Evolutionary conservation across 179 eudicot species (phyloP), one percentile per base, ranked within the genome.

Genomic region (Pouteria campechiana): DNA sequence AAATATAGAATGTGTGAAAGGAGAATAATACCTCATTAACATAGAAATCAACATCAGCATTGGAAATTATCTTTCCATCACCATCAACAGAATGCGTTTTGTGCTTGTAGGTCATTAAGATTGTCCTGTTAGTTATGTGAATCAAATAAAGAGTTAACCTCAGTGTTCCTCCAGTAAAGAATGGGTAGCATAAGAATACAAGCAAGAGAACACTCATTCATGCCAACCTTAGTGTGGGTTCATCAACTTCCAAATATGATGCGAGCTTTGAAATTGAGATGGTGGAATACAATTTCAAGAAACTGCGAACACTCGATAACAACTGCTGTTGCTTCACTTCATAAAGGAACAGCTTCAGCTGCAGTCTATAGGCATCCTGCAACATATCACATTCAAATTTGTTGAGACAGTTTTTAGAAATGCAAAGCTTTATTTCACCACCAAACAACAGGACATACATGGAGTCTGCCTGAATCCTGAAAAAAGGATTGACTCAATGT

Each of bases 291-390:
- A 81, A 93, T 67, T 85, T 90, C 69, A 90, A 66, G 55, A 74
- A 90, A 44, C 87, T 79, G 42, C 95, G 74, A 25, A 81, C 79
- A 43, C 95, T 78, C 13, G 81, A 76, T 29, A 90, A 55, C 39
- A 76, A 64, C 33, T 86, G 98, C 17, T 90, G 98, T 51, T 85
- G 98, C 69, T 76, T 90, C 55, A 90, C 95, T 72, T 86, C 98
- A 60, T 90, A 81, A 18, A 90, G 76, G 59, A 90, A 90, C 41
- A 90, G 64, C 81, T 90, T 90, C 79, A 90, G 54, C 65, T 90
- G 98, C 39, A 90, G 87, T 48, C 98, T 79, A 58, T 90, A 86
- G 11, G 98, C 90, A 57, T 86, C 98, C 98, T 90, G 83, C 43
- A 61, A 50, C 0, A 25, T 1, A 58, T 22, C n/a, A n/a, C n/a